phyloP scores from a whole-genome alignment of 192 early-diverging fungal genomes.

The Backusella westeae region DNA sequence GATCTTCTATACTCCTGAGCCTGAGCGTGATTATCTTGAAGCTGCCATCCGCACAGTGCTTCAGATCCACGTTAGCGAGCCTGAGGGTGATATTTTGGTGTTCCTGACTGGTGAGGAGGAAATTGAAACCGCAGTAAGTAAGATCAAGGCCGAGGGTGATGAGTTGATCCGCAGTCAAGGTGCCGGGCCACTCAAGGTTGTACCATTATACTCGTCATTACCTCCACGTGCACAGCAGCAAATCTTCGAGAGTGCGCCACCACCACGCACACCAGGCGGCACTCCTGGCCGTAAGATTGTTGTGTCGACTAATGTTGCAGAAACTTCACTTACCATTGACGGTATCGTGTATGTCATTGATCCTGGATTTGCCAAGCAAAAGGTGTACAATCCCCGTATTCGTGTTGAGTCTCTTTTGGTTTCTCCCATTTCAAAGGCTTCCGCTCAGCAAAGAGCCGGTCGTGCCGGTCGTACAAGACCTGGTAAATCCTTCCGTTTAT shows the following conservation, averaged over 20 bases:
- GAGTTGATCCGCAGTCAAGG: constrained; percentile 58
- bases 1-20: constrained; percentile 95
- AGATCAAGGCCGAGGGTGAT: constrained; percentile 77
- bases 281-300: constrained; percentile 95
- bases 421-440: constrained; percentile 92
- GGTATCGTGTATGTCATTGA: constrained; percentile 99
- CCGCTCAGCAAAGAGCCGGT: constrained; percentile 95
- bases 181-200: constrained; percentile 79
- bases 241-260: constrained; percentile 92
- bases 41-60: constrained; percentile 93
- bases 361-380: constrained; percentile 99
- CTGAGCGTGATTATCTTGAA: constrained; percentile 97
- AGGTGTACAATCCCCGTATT: constrained; percentile 98
- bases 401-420: constrained; percentile 95
- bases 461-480: constrained; percentile 98
- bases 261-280: constrained; percentile 71
- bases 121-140: constrained; percentile 93
- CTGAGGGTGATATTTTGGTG: constrained; percentile 93
- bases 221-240: constrained; percentile 88
- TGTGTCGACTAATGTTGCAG: constrained; percentile 96
- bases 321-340: constrained; percentile 98
- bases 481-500: constrained; percentile 97
- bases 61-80: constrained; percentile 92
- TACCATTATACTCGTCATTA: constrained; percentile 90
- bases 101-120: constrained; percentile 99